phyloP scores from a whole-genome alignment of 768 basidiomycete species.

The Amanita inopinata region DNA sequence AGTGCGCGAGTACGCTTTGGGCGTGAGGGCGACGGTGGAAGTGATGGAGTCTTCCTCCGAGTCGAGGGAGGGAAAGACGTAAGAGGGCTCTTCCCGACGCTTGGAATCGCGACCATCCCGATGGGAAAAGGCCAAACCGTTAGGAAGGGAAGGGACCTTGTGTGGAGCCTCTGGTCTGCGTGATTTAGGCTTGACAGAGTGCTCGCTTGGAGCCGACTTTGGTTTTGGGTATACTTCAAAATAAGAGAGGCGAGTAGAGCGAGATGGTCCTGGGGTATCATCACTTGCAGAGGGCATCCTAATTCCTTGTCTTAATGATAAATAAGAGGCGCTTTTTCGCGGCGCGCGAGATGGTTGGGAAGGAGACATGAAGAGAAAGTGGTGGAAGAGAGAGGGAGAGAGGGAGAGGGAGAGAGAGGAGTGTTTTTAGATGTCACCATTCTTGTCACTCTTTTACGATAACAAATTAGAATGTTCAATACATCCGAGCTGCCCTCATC shows the following conservation, averaged over 20 bases:
- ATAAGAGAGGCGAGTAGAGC: conserved; percentile 25
- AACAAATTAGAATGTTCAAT: not conserved
- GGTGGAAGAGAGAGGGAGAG: not conserved
- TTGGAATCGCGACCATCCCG: not conserved
- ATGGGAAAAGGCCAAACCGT: too few relatives aligned
- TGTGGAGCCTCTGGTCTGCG: conserved; percentile 12
- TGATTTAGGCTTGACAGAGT: conserved; percentile 23
- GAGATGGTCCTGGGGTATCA: conserved; percentile 21
- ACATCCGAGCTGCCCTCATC: not conserved
- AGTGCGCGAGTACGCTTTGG: conserved; percentile 30
- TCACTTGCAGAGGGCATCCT: conserved; percentile 15
- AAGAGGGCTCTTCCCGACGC: conserved; percentile 20
- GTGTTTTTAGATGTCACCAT: too few relatives aligned
- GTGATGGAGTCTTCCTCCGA: conserved; percentile 20
- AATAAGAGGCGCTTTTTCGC: conserved; percentile 46
- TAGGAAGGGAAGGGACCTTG: conserved; percentile 9
- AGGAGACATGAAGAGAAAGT: conserved; percentile 9
- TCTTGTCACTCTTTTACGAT: too few relatives aligned
- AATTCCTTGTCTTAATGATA: conserved; percentile 45
- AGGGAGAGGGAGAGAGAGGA: not conserved
- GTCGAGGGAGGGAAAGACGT: conserved; percentile 33
- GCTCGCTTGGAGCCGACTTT: conserved; percentile 24
- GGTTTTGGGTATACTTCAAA: conserved; percentile 38
- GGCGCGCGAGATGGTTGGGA: conserved; percentile 30
- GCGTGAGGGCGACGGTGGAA: conserved; percentile 15